A percentile compares a stretch with the other conserved stretches of the same genome.
Evolutionary conservation across 768 basidiomycete species (phyloP).

Genomic region (Suillus luteus): DNA sequence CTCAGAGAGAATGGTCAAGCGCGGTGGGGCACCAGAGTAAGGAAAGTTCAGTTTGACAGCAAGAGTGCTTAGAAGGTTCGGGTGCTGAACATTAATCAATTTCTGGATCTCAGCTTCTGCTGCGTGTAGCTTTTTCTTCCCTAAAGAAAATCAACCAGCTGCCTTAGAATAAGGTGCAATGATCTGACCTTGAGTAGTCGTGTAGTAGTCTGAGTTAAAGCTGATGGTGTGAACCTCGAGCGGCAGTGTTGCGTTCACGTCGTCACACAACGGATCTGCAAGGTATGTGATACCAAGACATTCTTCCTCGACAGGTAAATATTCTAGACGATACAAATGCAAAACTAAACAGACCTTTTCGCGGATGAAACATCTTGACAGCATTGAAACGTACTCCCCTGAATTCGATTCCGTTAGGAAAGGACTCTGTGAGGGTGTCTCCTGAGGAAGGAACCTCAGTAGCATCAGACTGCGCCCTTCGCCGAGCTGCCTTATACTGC

Average conservation of each 20-base stretch:
- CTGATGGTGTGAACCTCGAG: slow-evolving; percentile 69
- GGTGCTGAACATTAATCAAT: slow-evolving; percentile 58
- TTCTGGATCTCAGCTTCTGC: slow-evolving; percentile 67
- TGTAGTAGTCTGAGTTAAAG: slow-evolving; percentile 72
- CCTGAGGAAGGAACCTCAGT: slow-evolving; percentile 58
- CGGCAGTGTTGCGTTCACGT: slow-evolving; percentile 54
- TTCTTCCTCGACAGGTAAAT: slow-evolving; percentile 40
- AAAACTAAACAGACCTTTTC: slow-evolving; percentile 49
- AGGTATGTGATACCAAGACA: slow-evolving; percentile 67
- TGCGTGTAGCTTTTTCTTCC: slow-evolving; percentile 68
- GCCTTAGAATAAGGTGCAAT: background rate
- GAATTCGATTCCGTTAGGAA: slow-evolving; percentile 56
- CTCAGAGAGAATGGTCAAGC: slow-evolving; percentile 70
- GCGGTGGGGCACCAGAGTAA: slow-evolving; percentile 48
- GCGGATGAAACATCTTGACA: slow-evolving; percentile 73
- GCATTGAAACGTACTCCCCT: slow-evolving; percentile 60
- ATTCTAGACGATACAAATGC: background rate
- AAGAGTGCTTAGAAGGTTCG: slow-evolving; percentile 65
- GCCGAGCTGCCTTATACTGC: slow-evolving; percentile 53
- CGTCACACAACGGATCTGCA: slow-evolving; percentile 76
- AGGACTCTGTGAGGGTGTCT: slow-evolving; percentile 62
- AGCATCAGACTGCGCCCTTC: slow-evolving; percentile 69
- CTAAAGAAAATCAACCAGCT: slow-evolving; percentile 28
- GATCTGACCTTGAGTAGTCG: slow-evolving; percentile 55
- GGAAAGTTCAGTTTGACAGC: slow-evolving; percentile 66